phyloP scores from a whole-genome alignment of 441 rosid species.

The Corymbia citriodora region DNA sequence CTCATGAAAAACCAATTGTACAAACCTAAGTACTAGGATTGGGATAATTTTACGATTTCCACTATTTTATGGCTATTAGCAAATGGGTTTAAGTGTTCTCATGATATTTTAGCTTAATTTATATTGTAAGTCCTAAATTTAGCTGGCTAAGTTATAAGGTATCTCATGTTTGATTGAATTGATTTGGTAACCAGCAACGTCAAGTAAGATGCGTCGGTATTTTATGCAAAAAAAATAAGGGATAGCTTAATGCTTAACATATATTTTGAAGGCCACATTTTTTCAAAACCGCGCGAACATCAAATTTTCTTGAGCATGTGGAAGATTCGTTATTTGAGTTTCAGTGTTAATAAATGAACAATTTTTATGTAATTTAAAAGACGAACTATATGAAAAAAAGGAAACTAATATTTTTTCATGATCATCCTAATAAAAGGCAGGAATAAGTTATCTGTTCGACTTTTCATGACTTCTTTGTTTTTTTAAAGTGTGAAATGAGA shows the following conservation, averaged over 20 bases:
- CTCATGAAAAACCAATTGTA: rapidly evolving
- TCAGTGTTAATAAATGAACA: not conserved
- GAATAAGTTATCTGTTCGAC: not conserved
- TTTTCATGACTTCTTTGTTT: not conserved
- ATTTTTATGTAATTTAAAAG: not conserved
- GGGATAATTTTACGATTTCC: not conserved
- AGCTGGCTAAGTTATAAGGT: not conserved
- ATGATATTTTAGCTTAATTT: not conserved
- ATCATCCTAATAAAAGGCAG: not conserved
- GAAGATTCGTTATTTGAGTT: not conserved
- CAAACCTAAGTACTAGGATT: not conserved
- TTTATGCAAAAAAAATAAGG: not conserved
- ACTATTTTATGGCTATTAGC: not conserved
- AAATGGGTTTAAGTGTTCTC: not conserved
- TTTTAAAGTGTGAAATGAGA: not conserved
- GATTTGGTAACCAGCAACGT: not conserved
- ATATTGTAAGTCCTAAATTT: not conserved
- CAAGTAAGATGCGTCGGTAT: not conserved
- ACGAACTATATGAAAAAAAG: not conserved
- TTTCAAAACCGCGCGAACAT: not conserved
- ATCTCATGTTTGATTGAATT: not conserved
- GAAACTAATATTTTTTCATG: not conserved
- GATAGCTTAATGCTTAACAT: not conserved
- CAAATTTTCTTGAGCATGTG: not conserved
- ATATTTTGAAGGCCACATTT: not conserved